Evolutionary conservation across 306 rosid species (phyloP), one percentile per base, ranked within the genome.

Genomic region (Rosa rugosa): DNA sequence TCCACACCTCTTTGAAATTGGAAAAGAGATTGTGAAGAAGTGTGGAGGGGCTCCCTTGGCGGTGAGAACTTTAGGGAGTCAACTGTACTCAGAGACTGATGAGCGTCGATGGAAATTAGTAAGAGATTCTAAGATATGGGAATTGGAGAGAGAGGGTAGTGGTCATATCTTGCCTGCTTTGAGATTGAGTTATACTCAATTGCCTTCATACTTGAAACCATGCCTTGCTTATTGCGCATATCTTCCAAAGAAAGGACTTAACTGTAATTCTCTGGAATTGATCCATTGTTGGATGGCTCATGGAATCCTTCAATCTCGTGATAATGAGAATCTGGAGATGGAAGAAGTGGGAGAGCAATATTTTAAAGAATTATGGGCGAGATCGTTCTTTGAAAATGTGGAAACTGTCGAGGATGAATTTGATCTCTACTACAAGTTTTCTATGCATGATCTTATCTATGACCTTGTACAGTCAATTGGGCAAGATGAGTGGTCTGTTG

Each of bases 251-350:
- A 76, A 20, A 0, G 5, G 73, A 36, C 50, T 13, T 68, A 60
- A 46, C 54, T 71, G 74, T 36, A 1, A 69, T n/a, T 78, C 51
- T 34, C 41, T 44, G 75, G 47, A 62, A 0, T 22, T 89, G 53
- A 72, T 89, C 69, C 50, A 60, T 31, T 53, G 80, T 5, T 89
- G 92, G 92, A 85, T 86, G 85, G 92, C 82, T 25, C 86, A 86
- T 74, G 83, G 83, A 59, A 16, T 87, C 17, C 84, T 81, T 45
- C 17, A 31, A 66, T n/a, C 75, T 14, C 0, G 49, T 22, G 40
- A 45, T 62, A 72, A 18, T 13, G 67, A 49, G 20, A 67, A 36
- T 36, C 57, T 14, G 27, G 83, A n/a, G 25, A 0, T 72, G 36
- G 80, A 82, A 62, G 85, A 69, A 14, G 71, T 85, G 65, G 90